Percentiles rank a stretch among this genome's conserved stretches.
These are phyloP conservation scores for Syzygium jambos DNA, from an alignment of 345 rosid genomes.

Conservation along the genomic window DNA sequence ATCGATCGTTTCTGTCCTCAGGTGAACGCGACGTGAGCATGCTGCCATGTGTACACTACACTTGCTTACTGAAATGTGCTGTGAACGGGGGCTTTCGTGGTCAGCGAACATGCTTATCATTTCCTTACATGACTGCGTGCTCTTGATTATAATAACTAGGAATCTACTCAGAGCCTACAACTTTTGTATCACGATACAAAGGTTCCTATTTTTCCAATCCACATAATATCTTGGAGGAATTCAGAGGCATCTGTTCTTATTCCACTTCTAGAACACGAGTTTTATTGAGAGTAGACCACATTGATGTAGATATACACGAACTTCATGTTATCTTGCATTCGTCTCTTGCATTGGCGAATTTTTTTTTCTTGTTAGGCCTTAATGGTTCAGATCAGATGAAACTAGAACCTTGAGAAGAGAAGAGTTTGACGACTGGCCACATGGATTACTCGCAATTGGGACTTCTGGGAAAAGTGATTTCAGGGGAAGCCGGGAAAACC, in stretches of 20 bases:
- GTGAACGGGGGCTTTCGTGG: too few relatives aligned
- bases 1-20: too few relatives aligned
- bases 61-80: too few relatives aligned
- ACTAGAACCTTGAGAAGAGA: slow-evolving; percentile 43
- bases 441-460: slow-evolving; percentile 68
- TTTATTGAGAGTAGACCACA: background rate
- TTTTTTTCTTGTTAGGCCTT: background rate
- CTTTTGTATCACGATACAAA: background rate
- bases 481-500: slow-evolving; percentile 16
- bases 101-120: too few relatives aligned
- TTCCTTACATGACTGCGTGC: background rate
- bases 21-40: too few relatives aligned
- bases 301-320: background rate
- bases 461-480: slow-evolving; percentile 58
- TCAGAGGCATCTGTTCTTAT: background rate
- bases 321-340: background rate
- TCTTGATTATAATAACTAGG: background rate
- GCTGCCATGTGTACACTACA: too few relatives aligned
- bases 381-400: slow-evolving; percentile 20
- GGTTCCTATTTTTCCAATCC: background rate
- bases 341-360: background rate
- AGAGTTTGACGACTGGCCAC: slow-evolving; percentile 83
- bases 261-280: background rate
- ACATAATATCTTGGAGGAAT: background rate
- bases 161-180: background rate